Conservation (phyloP, 116 monocot genomes). For the Zostera marina region DNA sequence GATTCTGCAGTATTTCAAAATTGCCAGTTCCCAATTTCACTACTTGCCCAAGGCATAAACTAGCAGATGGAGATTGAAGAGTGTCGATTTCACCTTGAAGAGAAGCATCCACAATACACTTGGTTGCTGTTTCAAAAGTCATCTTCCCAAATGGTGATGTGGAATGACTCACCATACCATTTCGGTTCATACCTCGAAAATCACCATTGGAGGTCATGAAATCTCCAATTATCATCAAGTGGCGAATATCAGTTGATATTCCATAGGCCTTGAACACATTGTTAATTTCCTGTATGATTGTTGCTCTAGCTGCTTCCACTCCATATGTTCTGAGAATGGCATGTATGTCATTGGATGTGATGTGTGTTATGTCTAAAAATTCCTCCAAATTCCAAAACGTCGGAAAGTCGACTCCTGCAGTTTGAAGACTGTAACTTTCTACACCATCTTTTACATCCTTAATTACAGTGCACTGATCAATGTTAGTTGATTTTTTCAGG, state of each 20-base stretch:
- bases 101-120: slow-evolving; percentile 52
- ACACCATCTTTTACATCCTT: background rate
- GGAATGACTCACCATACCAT: slow-evolving; percentile 27
- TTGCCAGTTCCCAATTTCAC: slow-evolving; percentile 72
- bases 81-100: slow-evolving; percentile 59
- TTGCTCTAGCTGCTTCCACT: slow-evolving; percentile 64
- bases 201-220: slow-evolving; percentile 74
- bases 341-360: slow-evolving; percentile 59
- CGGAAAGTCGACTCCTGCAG: slow-evolving; percentile 61
- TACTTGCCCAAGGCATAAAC: slow-evolving; percentile 67
- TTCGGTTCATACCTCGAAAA: slow-evolving; percentile 64
- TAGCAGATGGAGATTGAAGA: slow-evolving; percentile 63
- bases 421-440: slow-evolving; percentile 32
- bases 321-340: slow-evolving; percentile 70
- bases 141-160: slow-evolving; percentile 83
- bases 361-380: slow-evolving; percentile 29
- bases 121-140: slow-evolving; percentile 84
- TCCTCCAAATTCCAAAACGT: slow-evolving; percentile 50
- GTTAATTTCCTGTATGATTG: slow-evolving; percentile 69
- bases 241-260: slow-evolving; percentile 51
- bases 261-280: slow-evolving; percentile 58
- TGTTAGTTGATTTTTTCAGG: slow-evolving; percentile 35
- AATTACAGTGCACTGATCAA: slow-evolving; percentile 39
- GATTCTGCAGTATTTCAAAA: slow-evolving; percentile 66
- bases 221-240: slow-evolving; percentile 66